Evolutionary conservation across 805 yeast species (phyloP), one percentile per base, ranked within the genome.

Genomic region (Ogataea haglerorum): DNA sequence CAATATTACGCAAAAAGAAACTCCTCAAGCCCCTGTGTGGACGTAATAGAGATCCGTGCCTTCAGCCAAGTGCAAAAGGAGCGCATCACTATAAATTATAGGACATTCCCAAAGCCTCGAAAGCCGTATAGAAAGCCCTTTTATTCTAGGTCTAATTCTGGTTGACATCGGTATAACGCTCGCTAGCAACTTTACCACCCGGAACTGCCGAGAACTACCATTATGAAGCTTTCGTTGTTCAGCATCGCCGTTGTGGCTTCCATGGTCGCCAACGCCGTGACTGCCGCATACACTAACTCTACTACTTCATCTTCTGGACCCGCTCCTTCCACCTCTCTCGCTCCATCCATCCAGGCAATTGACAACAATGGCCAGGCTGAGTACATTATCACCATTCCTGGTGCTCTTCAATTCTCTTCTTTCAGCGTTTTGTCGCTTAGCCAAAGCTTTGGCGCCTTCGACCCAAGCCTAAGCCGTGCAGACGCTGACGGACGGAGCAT

Each of bases 211-310:
- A 29, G 22, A 33, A 33, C n/a, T 28, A 19, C 18, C 26, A 34
- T 21, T 32, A 53, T 53, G 54, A 51, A 45, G 51, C 48, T 50
- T 37, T 40, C 51, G 16, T 30, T 49, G 26, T 42, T 53, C 23
- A 40, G 51, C 32, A 30, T 48, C 16, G 46, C 53, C 24, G 38
- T 49, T 32, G 27, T 48, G 28, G 44, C 43, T 21, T 30, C 47
- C 26, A 29, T 40, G 21, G 35, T 43, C 30, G 46, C 53, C 13
- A 47, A 47, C 30, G 31, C 40, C 26, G 49, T 46, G 30, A 42
- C 52, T 26, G 51, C 53, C 31, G 52, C 52, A 10, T 47, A 35
- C 45, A 14, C 51, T 26, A 54, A 52, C 54, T 32, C 52, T 17
- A 41, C 56, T 23, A 19, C 49, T 12, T 6, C 53, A n/a, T 16